Conservation (phyloP, 495 filamentous ascomycete species). For the Podospora fimiseda region DNA sequence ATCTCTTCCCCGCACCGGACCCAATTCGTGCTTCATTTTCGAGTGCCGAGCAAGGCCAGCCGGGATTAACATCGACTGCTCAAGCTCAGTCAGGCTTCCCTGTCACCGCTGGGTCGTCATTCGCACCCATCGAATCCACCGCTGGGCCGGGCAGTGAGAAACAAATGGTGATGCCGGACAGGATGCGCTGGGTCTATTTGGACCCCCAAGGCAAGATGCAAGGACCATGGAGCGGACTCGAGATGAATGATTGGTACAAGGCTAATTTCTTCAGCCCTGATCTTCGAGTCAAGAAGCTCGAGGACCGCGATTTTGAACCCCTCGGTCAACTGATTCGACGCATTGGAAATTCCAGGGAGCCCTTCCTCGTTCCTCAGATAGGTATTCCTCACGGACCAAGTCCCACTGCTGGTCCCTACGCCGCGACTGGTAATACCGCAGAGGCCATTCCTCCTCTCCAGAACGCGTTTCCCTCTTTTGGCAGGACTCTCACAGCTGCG, state of each 20-base stretch:
- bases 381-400: conserved; percentile 82
- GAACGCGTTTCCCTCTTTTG: conserved; percentile 90
- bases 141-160: conserved; percentile 61
- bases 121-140: conserved; percentile 27
- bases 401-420: conserved; percentile 35
- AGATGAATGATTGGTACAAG: conserved; percentile 99
- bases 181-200: conserved; percentile 97
- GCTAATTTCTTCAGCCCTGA: conserved; percentile 95
- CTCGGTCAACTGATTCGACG: conserved; percentile 91
- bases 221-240: conserved; percentile 89
- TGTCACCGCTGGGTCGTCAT: conserved; percentile 30
- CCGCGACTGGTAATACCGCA: conserved; percentile 45
- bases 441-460: conserved; percentile 91
- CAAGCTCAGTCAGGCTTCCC: conserved; percentile 27
- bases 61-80: conserved; percentile 28
- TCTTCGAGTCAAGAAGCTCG: conserved; percentile 84
- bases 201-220: conserved; percentile 89
- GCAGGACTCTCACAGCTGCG: conserved; percentile 92
- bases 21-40: conserved; percentile 29
- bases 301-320: conserved; percentile 91
- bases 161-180: conserved; percentile 98
- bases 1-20: conserved; percentile 38
- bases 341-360: conserved; percentile 95
- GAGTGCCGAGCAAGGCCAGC: conserved; percentile 26
- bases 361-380: conserved; percentile 95